These are phyloP conservation scores for Coelastrella sp. DNA, from an alignment of 139 green algal genomes.

Conservation along the genomic window DNA sequence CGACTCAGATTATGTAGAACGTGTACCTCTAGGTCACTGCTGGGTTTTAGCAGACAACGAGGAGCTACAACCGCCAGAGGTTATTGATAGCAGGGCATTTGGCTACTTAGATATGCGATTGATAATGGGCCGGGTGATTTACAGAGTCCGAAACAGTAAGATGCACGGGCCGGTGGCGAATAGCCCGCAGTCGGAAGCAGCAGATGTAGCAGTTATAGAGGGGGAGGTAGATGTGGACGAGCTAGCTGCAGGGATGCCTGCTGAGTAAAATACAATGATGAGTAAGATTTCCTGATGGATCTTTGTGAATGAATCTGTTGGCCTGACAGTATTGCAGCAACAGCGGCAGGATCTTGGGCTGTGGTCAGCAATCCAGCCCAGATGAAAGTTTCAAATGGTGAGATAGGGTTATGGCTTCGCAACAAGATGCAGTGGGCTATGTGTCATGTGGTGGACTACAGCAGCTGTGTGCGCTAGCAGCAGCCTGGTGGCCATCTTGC, in stretches of 20 bases:
- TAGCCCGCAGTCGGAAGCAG: neutral
- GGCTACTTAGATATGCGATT: conserved; percentile 65
- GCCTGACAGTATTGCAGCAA: too few species aligned
- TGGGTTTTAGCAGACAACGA: conserved; percentile 91
- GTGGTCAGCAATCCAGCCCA: too few species aligned
- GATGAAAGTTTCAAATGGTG: too few species aligned
- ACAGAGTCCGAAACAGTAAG: neutral
- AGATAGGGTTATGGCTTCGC: too few species aligned
- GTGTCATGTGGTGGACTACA: too few species aligned
- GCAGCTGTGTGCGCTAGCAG: too few species aligned
- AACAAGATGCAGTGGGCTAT: too few species aligned
- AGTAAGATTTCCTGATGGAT: too few species aligned
- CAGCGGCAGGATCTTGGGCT: too few species aligned
- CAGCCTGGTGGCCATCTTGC: too few species aligned
- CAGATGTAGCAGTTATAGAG: conserved; percentile 43
- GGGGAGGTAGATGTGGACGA: conserved; percentile 49
- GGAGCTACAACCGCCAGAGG: conserved; percentile 61
- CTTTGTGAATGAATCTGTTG: too few species aligned
- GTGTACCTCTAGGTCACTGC: conserved; percentile 74
- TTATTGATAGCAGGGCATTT: conserved; percentile 76
- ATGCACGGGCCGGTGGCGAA: conserved; percentile 36
- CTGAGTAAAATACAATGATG: neutral
- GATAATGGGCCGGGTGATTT: conserved; percentile 66
- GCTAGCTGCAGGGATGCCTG: conserved; percentile 51
- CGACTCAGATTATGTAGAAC: conserved; percentile 41